phyloP scores from a whole-genome alignment of 2,329 filamentous ascomycete genomes.

The Fusarium euwallaceae region DNA sequence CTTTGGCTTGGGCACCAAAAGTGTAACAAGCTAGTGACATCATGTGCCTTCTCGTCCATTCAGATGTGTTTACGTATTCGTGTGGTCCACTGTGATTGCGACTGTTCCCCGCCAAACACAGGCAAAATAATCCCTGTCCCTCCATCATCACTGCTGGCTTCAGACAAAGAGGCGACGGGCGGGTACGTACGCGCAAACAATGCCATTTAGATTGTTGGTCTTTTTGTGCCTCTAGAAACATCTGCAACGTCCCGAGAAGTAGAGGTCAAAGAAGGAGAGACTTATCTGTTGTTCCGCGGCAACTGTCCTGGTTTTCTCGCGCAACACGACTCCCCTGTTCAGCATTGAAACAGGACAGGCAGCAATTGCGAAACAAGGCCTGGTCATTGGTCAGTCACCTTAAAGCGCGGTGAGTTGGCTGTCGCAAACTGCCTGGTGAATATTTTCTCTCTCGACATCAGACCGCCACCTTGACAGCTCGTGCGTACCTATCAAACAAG shows the following conservation, averaged over 20 bases:
- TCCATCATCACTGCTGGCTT: neutral
- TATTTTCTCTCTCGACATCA: conserved; percentile 1
- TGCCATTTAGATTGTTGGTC: neutral
- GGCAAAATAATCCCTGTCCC: neutral
- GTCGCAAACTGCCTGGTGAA: conserved; percentile 1
- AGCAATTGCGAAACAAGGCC: neutral
- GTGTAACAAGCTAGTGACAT: conserved; percentile 1
- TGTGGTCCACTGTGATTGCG: neutral
- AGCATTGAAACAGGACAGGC: neutral
- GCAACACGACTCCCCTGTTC: neutral
- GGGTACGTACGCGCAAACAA: neutral
- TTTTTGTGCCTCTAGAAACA: neutral
- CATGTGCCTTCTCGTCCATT: neutral
- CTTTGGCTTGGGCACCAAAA: neutral
- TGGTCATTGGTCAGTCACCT: neutral
- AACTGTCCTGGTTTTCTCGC: neutral
- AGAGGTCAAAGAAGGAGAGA: neutral
- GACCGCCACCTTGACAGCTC: neutral
- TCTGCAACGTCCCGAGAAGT: neutral
- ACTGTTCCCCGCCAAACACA: neutral
- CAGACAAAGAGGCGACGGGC: neutral
- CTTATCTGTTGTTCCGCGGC: neutral
- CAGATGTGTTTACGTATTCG: neutral
- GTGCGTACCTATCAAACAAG: conserved; percentile 3
- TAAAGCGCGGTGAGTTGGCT: neutral